These are phyloP conservation scores for Podila epicladia DNA, from an alignment of 192 early-diverging fungal genomes.

Conservation along the genomic window DNA sequence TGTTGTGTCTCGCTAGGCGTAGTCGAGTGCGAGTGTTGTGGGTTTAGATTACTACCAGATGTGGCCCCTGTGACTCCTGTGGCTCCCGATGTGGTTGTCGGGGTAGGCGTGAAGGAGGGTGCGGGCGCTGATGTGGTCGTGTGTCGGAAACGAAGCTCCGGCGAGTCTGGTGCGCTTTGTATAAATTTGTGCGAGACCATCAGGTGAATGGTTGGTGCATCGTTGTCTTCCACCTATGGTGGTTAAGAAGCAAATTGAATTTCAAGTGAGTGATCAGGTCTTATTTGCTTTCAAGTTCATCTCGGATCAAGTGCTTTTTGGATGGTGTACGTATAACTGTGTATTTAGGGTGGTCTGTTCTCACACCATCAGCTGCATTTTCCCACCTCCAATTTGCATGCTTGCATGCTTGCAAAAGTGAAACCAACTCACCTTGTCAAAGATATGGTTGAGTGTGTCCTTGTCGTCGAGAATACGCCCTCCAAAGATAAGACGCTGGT, in stretches of 20 bases:
- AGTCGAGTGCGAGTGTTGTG: background rate
- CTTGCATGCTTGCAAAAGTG: background rate
- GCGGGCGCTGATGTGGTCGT: conserved; percentile 1
- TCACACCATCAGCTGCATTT: background rate
- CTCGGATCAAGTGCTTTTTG: too few relatives aligned
- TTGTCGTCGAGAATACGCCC: conserved; percentile 41
- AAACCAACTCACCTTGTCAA: conserved; percentile 31
- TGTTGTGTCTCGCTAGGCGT: background rate
- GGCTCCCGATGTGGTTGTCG: background rate
- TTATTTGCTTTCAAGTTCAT: too few relatives aligned
- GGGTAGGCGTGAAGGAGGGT: background rate
- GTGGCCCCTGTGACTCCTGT: background rate
- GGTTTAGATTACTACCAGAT: background rate
- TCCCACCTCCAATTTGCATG: background rate
- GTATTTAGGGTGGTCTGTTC: background rate
- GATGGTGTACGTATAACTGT: background rate
- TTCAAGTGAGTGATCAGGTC: too few relatives aligned
- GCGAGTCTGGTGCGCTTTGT: conserved; percentile 6
- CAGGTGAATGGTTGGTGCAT: conserved; percentile 31
- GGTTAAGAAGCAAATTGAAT: background rate
- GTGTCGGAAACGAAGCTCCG: background rate
- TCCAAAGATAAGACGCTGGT: conserved; percentile 40
- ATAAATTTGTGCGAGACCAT: conserved; percentile 23
- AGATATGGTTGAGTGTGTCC: conserved; percentile 25
- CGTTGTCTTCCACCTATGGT: conserved; percentile 25